Evolutionary conservation across 257 asterid genomes (phyloP).

Genomic region (Penstemon davidsonii): DNA sequence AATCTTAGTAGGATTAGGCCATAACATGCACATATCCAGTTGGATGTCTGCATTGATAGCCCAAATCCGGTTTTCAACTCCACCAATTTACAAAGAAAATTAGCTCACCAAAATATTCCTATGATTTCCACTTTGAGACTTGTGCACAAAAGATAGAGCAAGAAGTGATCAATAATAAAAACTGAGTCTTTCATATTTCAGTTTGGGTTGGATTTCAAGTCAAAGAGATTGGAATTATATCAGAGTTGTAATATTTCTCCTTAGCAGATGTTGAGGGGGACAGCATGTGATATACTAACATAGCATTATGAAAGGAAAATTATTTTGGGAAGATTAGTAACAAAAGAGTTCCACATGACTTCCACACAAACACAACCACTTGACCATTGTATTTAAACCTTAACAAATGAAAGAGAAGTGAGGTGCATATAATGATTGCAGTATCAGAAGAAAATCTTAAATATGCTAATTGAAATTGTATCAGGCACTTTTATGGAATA

Average conservation of each 20-base stretch:
- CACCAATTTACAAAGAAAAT: slow-evolving; percentile 1
- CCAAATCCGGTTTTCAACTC: background rate
- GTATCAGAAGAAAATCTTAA: background rate
- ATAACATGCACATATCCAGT: background rate
- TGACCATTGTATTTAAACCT: background rate
- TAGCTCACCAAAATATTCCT: background rate
- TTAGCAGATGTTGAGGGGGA: background rate
- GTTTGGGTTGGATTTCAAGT: slow-evolving; percentile 1
- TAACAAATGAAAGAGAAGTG: background rate
- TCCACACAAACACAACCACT: background rate
- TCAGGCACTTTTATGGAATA: background rate
- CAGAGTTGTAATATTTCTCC: background rate
- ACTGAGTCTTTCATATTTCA: background rate
- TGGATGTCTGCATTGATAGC: slow-evolving; percentile 4
- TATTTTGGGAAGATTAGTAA: background rate
- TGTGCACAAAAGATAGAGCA: slow-evolving; percentile 7
- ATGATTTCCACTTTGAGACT: background rate
- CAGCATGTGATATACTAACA: background rate
- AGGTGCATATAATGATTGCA: background rate
- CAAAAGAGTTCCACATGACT: background rate
- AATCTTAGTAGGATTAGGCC: slow-evolving; percentile 1
- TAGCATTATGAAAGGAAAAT: background rate
- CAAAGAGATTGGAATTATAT: background rate
- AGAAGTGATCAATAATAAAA: background rate
- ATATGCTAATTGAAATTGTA: background rate